phyloP scores from a whole-genome alignment of 441 rosid species.

The Oxalis stricta region DNA sequence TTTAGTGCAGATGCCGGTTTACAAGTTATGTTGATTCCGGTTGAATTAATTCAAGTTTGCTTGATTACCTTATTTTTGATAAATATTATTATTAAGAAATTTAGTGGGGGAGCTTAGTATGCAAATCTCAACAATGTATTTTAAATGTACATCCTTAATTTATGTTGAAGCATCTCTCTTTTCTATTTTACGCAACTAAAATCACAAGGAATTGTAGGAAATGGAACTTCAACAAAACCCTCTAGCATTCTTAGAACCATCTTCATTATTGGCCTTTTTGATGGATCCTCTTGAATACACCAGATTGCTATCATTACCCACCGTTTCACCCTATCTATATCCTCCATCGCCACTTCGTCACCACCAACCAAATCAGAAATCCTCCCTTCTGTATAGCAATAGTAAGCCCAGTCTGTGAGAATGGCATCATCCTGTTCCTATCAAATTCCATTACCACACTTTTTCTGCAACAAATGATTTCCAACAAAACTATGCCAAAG shows the following conservation, averaged over 20 bases:
- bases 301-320: slow-evolving; percentile 7
- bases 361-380: not conserved
- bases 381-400: slow-evolving; percentile 5
- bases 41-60: too few species aligned
- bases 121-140: too few species aligned
- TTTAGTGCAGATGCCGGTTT: too few species aligned
- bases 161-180: too few species aligned
- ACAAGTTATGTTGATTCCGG: too few species aligned
- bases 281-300: slow-evolving; percentile 11
- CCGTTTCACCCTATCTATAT: not conserved
- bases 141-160: too few species aligned
- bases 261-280: slow-evolving; percentile 3
- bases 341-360: not conserved
- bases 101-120: too few species aligned
- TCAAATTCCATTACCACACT: not conserved
- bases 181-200: too few species aligned
- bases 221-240: slow-evolving; percentile 2
- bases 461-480: slow-evolving; percentile 16
- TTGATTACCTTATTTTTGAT: too few species aligned
- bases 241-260: slow-evolving; percentile 9
- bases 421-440: slow-evolving; percentile 1
- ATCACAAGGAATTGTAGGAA: slow-evolving; percentile 2
- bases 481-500: slow-evolving; percentile 14
- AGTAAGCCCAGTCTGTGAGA: slow-evolving; percentile 5
- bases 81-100: too few species aligned